These are phyloP conservation scores for Ballota nigra DNA, from an alignment of 257 asterid genomes.

Conservation along the genomic window DNA sequence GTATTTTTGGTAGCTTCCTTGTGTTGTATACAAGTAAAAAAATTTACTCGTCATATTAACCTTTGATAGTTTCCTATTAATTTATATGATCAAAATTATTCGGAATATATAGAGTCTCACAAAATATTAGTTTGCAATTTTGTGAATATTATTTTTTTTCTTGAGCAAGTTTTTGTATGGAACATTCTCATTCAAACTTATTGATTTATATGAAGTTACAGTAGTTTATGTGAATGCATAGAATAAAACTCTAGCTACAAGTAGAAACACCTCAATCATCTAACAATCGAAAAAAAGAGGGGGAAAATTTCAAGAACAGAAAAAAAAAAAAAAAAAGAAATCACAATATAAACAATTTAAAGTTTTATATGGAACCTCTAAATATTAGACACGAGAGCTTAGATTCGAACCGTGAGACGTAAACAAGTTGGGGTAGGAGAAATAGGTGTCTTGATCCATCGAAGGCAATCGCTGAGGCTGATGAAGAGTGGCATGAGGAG, in stretches of 20 bases:
- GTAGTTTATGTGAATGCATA: not conserved
- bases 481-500: constrained; percentile 28
- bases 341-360: not conserved
- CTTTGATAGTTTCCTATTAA: no score
- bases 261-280: not conserved
- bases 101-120: not conserved
- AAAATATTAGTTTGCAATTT: no score
- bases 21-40: no score
- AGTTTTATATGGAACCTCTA: constrained; percentile 34
- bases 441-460: constrained; percentile 57
- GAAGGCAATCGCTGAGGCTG: constrained; percentile 64
- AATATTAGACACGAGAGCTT: constrained; percentile 31
- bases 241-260: not conserved
- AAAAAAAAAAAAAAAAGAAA: not conserved
- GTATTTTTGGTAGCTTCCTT: no score
- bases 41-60: no score
- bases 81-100: not conserved
- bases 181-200: no score
- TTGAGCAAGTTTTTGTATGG: no score
- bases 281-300: not conserved
- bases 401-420: constrained; percentile 45
- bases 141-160: no score
- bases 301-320: not conserved
- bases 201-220: not conserved
- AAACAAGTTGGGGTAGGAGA: constrained; percentile 74